Conservation (phyloP, 176 grass and related monocot genomes). For the Tillandsia leiboldiana region DNA sequence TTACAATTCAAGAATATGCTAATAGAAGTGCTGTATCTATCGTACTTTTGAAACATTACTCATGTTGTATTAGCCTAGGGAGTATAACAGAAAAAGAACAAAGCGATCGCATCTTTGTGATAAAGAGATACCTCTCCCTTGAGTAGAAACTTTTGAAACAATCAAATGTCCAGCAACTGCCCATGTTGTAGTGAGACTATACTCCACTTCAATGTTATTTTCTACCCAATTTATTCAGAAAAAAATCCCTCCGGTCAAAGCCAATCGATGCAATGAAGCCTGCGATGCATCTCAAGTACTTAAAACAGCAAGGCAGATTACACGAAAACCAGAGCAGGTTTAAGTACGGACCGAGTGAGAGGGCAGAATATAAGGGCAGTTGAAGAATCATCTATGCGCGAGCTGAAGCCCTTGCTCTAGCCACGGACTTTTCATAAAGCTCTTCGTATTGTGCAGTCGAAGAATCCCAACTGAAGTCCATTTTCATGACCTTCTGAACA, state of each 20-base stretch:
- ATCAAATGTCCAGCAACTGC: background rate
- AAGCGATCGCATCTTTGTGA: background rate
- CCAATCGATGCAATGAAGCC: background rate
- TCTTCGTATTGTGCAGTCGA: constrained; percentile 75
- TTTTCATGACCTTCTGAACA: constrained; percentile 63
- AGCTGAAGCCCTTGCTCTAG: constrained; percentile 50
- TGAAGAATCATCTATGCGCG: constrained; percentile 14
- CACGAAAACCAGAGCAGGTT: background rate
- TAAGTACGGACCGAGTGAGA: background rate
- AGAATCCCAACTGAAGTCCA: constrained; percentile 89
- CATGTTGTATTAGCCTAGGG: background rate
- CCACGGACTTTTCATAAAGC: constrained; percentile 54
- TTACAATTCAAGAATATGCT: no score
- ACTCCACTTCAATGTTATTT: no score
- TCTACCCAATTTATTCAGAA: background rate
- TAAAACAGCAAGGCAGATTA: background rate
- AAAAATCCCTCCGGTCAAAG: background rate
- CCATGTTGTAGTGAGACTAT: background rate
- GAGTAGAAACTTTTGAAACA: background rate
- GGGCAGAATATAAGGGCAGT: background rate
- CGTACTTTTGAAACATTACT: no score
- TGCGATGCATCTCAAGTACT: background rate
- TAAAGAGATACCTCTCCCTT: background rate
- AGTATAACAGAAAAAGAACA: background rate
- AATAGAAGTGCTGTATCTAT: no score